Conservation (phyloP, 495 filamentous ascomycete species). For the Aspergillus wentii region DNA sequence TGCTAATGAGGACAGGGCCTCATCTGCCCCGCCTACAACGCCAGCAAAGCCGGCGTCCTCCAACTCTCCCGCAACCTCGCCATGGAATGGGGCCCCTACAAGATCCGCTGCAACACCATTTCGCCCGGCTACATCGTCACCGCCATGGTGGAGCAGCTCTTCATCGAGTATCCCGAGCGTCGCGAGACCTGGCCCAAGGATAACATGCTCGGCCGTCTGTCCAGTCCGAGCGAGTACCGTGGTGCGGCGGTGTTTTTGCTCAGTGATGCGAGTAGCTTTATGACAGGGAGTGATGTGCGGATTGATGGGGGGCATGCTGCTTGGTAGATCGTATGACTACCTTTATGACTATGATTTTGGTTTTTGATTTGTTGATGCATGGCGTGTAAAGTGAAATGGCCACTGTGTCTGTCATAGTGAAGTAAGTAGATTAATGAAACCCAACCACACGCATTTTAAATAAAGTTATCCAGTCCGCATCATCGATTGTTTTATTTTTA, state of each 20-base stretch:
- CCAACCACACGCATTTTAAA: too few relatives aligned
- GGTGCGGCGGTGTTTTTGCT: constrained; percentile 80
- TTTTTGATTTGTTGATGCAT: too few relatives aligned
- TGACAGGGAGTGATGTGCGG: constrained; percentile 75
- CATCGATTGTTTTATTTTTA: too few relatives aligned
- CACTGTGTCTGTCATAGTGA: too few relatives aligned
- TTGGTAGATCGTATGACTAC: constrained; percentile 54
- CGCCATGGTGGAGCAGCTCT: constrained; percentile 80
- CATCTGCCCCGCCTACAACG: constrained; percentile 80
- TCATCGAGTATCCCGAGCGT: constrained; percentile 70
- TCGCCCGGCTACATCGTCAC: constrained; percentile 94
- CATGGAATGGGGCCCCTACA: constrained; percentile 76
- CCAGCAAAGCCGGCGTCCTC: constrained; percentile 82
- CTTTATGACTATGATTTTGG: too few relatives aligned
- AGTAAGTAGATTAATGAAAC: too few relatives aligned
- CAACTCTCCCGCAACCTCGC: constrained; percentile 86
- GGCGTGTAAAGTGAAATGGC: too few relatives aligned
- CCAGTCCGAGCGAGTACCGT: constrained; percentile 73
- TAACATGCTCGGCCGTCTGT: constrained; percentile 84
- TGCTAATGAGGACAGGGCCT: constrained; percentile 43
- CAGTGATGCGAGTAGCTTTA: constrained; percentile 81
- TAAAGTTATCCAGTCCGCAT: too few relatives aligned
- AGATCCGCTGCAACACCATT: constrained; percentile 92
- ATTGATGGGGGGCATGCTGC: constrained; percentile 80
- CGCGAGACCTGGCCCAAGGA: constrained; percentile 73